Percentiles rank a stretch among this genome's conserved stretches.
phyloP scores from a whole-genome alignment of 78 protist genomes.

The Mastigamoeba balamuthi region DNA sequence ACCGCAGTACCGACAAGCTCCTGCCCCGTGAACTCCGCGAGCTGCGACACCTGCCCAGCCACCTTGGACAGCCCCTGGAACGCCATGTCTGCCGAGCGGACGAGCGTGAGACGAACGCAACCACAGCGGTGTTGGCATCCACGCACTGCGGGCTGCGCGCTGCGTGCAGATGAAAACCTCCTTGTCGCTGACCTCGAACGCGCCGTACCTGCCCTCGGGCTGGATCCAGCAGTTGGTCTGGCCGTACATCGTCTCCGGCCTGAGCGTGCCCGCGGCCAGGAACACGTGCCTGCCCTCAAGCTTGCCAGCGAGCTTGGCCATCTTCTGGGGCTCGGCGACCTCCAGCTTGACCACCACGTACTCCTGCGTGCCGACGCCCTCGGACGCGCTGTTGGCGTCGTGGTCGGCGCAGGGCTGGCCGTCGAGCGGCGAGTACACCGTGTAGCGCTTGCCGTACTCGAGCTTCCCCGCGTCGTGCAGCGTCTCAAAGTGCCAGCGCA shows the following conservation, averaged over 20 bases:
- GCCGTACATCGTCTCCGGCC: constrained; percentile 99
- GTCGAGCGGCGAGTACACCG: constrained; percentile 91
- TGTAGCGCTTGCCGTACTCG: constrained; percentile 56
- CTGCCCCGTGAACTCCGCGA: constrained; percentile 56
- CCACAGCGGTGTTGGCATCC: no score
- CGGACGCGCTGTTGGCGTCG: constrained; percentile 94
- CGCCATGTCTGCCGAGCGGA: constrained; percentile 48
- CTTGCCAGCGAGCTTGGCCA: constrained; percentile 31
- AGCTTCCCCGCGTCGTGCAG: constrained; percentile 61
- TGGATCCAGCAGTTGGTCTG: constrained; percentile 98
- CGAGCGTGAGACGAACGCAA: not conserved
- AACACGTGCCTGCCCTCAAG: constrained; percentile 59
- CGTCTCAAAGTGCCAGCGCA: constrained; percentile 95
- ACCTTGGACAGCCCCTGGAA: constrained; percentile 67
- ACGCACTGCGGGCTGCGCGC: constrained; percentile 76
- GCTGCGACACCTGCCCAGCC: constrained; percentile 34
- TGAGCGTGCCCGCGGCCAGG: constrained; percentile 96
- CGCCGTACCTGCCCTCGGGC: constrained; percentile 88
- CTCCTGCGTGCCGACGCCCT: constrained; percentile 93
- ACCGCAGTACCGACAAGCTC: constrained; percentile 81
- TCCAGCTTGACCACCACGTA: constrained; percentile 87
- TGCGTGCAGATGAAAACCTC: constrained; percentile 69
- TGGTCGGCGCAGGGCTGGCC: constrained; percentile 99
- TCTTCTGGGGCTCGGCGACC: constrained; percentile 43
- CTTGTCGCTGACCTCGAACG: constrained; percentile 49